Conservation (phyloP, 805 yeast species). For the Wickerhamia fluorescens region DNA sequence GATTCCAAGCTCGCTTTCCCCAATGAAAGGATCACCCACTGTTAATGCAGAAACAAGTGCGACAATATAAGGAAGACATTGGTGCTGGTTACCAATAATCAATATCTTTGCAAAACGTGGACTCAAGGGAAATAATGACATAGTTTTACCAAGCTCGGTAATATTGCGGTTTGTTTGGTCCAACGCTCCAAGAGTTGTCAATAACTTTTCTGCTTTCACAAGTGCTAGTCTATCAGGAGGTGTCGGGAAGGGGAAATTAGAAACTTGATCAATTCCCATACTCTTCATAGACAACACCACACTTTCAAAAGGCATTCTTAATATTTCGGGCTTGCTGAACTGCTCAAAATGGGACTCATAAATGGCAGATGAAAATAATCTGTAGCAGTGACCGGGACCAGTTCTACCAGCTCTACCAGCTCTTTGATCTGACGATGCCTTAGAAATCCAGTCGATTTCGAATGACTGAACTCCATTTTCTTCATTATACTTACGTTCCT, state of each 20-base stretch:
- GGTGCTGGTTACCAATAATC: conserved; percentile 78
- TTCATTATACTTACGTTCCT: conserved; percentile 77
- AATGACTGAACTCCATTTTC: conserved; percentile 89
- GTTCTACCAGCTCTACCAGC: conserved; percentile 98
- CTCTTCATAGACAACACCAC: conserved; percentile 93
- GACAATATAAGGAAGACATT: conserved; percentile 80
- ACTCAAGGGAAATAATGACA: conserved; percentile 88
- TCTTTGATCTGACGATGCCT: conserved; percentile 94
- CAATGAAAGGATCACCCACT: conserved; percentile 86
- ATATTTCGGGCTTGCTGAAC: conserved; percentile 83
- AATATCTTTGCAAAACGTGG: conserved; percentile 92
- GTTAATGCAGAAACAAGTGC: conserved; percentile 89
- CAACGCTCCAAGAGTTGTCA: conserved; percentile 75
- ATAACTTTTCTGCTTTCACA: conserved; percentile 56
- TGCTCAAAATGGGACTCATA: conserved; percentile 79
- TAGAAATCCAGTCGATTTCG: conserved; percentile 85
- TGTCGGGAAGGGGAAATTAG: conserved; percentile 94
- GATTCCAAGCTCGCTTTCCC: conserved; percentile 68
- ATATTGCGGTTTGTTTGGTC: conserved; percentile 43
- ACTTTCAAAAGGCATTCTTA: conserved; percentile 94
- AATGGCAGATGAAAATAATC: conserved; percentile 89
- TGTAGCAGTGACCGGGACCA: conserved; percentile 96
- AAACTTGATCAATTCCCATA: conserved; percentile 89
- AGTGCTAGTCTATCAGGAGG: conserved; percentile 68
- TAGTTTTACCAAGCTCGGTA: conserved; percentile 74